Evolutionary conservation across 73 alveolate genomes (phyloP).

Genomic region (Paramecium primaurelia): DNA sequence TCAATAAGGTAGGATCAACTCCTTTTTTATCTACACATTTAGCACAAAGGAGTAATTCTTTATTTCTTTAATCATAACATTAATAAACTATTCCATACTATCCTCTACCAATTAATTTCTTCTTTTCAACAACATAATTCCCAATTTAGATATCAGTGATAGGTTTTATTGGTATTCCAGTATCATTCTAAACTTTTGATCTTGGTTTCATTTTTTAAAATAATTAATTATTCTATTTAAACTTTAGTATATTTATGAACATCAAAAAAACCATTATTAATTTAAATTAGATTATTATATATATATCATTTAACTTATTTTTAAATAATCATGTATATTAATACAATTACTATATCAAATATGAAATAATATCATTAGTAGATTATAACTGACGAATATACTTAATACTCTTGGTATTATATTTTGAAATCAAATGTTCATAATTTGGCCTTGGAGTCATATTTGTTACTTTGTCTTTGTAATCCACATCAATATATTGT

Average conservation of each 20-base stretch:
- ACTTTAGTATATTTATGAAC: background rate
- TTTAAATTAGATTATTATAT: no score
- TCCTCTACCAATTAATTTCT: background rate
- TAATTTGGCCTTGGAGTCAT: constrained; percentile 25
- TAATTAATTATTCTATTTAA: background rate
- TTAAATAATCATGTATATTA: background rate
- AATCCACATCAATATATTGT: constrained; percentile 15
- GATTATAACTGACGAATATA: background rate
- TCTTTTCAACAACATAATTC: background rate
- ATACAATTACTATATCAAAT: background rate
- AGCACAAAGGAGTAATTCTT: background rate
- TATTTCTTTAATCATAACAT: background rate
- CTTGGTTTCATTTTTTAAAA: background rate
- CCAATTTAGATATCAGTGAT: background rate
- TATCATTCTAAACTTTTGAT: background rate
- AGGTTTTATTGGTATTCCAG: background rate
- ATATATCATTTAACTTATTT: background rate
- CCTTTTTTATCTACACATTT: background rate
- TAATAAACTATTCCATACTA: constrained; percentile 3
- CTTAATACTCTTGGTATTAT: background rate
- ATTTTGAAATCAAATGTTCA: background rate
- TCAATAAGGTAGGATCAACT: background rate
- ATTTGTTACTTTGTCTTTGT: background rate
- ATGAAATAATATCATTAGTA: background rate
- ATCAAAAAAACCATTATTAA: no score